Conservation (phyloP, 345 rosid species). For the Arabidopsis arenosa region DNA sequence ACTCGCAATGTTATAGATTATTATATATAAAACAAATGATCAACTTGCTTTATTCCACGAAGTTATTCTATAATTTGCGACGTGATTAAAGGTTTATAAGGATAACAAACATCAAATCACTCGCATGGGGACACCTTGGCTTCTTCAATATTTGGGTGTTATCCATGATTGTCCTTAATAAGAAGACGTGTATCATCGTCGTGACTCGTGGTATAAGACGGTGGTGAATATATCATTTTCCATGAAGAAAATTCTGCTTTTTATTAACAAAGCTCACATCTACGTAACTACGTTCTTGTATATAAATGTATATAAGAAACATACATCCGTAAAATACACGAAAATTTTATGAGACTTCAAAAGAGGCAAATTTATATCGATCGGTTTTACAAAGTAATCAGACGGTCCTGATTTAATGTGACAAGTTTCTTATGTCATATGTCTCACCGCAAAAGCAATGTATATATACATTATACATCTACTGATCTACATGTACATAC, state of each 20-base stretch:
- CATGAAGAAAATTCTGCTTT: slow-evolving; percentile 19
- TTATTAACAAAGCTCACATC: slow-evolving; percentile 17
- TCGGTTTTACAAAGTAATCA: slow-evolving; percentile 2
- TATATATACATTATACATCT: neutral
- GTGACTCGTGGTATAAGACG: slow-evolving; percentile 29
- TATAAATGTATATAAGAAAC: slow-evolving; percentile 17
- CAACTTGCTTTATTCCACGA: slow-evolving; percentile 18
- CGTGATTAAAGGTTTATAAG: slow-evolving; percentile 24
- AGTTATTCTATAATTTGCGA: slow-evolving; percentile 14
- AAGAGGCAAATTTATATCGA: neutral
- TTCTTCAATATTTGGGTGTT: slow-evolving; percentile 35
- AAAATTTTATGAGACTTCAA: slow-evolving; percentile 30
- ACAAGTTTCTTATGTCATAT: slow-evolving; percentile 41
- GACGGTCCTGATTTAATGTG: slow-evolving; percentile 28
- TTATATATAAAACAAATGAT: neutral
- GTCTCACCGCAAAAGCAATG: slow-evolving; percentile 23
- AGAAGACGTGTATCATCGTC: slow-evolving; percentile 40
- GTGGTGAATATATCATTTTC: slow-evolving; percentile 29
- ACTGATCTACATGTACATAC: neutral
- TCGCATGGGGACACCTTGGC: slow-evolving; percentile 28
- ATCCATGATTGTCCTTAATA: slow-evolving; percentile 42
- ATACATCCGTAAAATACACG: slow-evolving; percentile 29
- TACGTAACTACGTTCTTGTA: slow-evolving; percentile 20
- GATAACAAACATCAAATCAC: slow-evolving; percentile 36
- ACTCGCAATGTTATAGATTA: slow-evolving; percentile 13